Evolutionary conservation across 2,329 filamentous ascomycete species (phyloP), one percentile per base, ranked within the genome.

Genomic region (Knufia petricola): DNA sequence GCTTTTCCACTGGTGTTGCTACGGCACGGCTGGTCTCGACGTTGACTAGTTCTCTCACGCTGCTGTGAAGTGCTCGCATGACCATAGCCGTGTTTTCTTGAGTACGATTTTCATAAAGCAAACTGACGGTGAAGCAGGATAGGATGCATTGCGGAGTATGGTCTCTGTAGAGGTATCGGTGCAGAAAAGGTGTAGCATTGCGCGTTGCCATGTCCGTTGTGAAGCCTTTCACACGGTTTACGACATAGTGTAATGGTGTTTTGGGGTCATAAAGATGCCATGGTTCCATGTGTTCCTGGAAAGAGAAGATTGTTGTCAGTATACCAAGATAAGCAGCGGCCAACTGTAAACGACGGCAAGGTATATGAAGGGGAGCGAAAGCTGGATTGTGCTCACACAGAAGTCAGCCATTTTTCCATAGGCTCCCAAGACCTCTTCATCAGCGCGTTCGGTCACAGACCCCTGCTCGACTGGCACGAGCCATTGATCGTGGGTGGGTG

Each of bases 211-310:
- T n/a, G 41, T 44, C 21, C 10, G 13, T 19, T 13, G 19, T 44
- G 12, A 44, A 44, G 41, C 26, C 30, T 30, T 44, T 44, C 26
- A 30, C 41, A n/a, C 41, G 41, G 12, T n/a, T 30, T 3, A 44
- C 41, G 13, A 28, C 30, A 24, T 28, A 44, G 19, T 44, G 21
- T 30, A 44, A 8, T 13, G 23, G 23, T 26, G 41, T 30, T 30
- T 2, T 44, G 10, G 21, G 41, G 31, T 44, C 41, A 19, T 44
- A 30, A 19, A 44, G 41, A 44, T 44, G 41, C 41, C 41, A 44
- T 15, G 21, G 41, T 28, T 44, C 21, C 21, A 44, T 19, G 19
- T 30, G 17, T 15, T n/a, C 41, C 41, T 44, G 19, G 17, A 30
- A 30, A 17, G 20, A 43, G 28, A 43, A 8, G 19, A 24, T 30